Evolutionary conservation across 116 monocot species (phyloP).

Genomic region (Dioscorea cayenensis): DNA sequence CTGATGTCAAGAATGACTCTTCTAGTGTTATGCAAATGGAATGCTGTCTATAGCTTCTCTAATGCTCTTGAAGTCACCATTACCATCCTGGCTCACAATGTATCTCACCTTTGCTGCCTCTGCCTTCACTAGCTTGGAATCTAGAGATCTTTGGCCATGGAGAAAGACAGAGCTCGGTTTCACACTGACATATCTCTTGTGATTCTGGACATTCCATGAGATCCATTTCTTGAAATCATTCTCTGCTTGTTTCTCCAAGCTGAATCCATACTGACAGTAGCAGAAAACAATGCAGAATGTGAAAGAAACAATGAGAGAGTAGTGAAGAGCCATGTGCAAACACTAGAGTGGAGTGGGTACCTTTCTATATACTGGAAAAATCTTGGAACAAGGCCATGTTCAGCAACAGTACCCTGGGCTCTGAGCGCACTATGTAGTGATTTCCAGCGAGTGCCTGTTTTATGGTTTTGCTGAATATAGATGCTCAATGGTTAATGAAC

Average conservation of each 20-base stretch:
- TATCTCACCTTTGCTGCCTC: constrained; percentile 24
- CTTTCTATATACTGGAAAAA: too few species aligned
- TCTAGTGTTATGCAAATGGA: constrained; percentile 19
- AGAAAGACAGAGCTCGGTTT: neutral
- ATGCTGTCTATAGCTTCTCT: constrained; percentile 29
- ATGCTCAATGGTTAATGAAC: neutral
- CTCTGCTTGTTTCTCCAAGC: neutral
- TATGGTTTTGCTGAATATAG: neutral
- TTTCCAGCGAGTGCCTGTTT: neutral
- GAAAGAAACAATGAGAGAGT: neutral
- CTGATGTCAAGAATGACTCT: constrained; percentile 22
- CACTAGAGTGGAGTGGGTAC: neutral
- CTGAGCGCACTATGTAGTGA: neutral
- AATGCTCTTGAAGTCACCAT: constrained; percentile 22
- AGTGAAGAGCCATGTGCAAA: neutral
- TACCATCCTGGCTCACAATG: constrained; percentile 29
- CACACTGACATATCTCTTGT: neutral
- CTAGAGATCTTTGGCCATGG: neutral
- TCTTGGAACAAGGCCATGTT: too few species aligned
- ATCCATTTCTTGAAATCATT: constrained; percentile 27
- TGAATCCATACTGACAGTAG: neutral
- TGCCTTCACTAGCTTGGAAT: constrained; percentile 19
- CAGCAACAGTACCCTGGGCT: too few species aligned
- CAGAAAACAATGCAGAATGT: neutral
- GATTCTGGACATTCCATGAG: constrained; percentile 23